Evolutionary conservation across 441 rosid genomes (phyloP).

Genomic region (Mallotus repandus): DNA sequence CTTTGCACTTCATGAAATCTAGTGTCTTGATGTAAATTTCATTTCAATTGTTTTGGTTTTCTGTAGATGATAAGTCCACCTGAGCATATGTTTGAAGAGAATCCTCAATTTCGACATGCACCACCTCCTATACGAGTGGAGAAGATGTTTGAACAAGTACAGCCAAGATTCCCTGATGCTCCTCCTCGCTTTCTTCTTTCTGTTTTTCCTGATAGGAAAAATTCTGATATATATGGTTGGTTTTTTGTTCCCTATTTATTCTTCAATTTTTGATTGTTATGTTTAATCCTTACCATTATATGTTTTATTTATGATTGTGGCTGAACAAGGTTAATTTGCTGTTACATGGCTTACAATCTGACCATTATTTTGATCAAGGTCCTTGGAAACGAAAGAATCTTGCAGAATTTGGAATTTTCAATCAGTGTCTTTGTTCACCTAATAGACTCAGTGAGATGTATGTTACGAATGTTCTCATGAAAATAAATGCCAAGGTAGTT

Average conservation of each 20-base stretch:
- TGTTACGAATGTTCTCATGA: slow-evolving; percentile 61
- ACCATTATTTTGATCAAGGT: slow-evolving; percentile 35
- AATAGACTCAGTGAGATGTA: slow-evolving; percentile 60
- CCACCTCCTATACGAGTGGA: slow-evolving; percentile 63
- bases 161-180: slow-evolving; percentile 51
- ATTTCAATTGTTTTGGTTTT: slow-evolving; percentile 11
- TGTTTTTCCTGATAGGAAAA: slow-evolving; percentile 66
- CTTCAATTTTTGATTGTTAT: not conserved
- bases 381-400: slow-evolving; percentile 75
- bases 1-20: slow-evolving; percentile 8
- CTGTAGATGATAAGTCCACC: slow-evolving; percentile 47
- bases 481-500: slow-evolving; percentile 74
- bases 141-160: slow-evolving; percentile 62
- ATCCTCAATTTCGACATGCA: slow-evolving; percentile 42
- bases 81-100: slow-evolving; percentile 54
- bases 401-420: slow-evolving; percentile 63
- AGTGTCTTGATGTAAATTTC: not conserved
- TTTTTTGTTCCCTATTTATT: not conserved
- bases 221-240: slow-evolving; percentile 67
- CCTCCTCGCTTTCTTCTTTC: slow-evolving; percentile 73
- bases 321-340: not conserved
- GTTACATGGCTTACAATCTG: not conserved
- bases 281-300: not conserved
- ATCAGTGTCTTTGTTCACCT: slow-evolving; percentile 63
- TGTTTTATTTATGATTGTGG: slow-evolving; percentile 1